These are phyloP conservation scores for Candida wancherniae DNA, from an alignment of 805 yeast species.

Conservation along the genomic window DNA sequence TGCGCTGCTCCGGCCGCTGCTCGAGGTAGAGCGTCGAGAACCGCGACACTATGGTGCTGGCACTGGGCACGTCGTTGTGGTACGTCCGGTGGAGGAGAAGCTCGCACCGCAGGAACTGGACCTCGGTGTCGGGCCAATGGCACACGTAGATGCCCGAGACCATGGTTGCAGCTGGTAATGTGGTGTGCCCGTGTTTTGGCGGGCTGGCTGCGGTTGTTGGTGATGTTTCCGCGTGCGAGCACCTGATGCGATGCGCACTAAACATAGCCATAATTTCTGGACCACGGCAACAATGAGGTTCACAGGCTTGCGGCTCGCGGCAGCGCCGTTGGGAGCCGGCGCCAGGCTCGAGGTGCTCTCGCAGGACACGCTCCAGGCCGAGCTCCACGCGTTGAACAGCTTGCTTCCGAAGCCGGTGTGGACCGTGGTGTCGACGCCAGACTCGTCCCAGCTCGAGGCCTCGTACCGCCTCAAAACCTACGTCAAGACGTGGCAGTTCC, in stretches of 20 bases:
- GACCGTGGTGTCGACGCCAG: slow-evolving; percentile 2
- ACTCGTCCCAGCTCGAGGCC: slow-evolving; percentile 22
- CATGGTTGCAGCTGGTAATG: too few species aligned
- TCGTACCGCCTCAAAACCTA: slow-evolving; percentile 44
- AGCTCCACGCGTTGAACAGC: slow-evolving; percentile 46
- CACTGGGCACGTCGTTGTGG: slow-evolving; percentile 28
- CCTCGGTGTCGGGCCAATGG: slow-evolving; percentile 28
- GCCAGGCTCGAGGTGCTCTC: slow-evolving; percentile 8
- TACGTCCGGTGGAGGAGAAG: slow-evolving; percentile 32
- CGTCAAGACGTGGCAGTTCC: slow-evolving; percentile 63
- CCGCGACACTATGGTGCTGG: slow-evolving; percentile 18
- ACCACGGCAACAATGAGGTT: slow-evolving; percentile 1
- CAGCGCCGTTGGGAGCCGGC: too few species aligned
- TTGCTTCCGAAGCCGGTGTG: slow-evolving; percentile 31
- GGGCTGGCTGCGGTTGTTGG: too few species aligned
- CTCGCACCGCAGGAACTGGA: slow-evolving; percentile 23
- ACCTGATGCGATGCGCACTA: too few species aligned
- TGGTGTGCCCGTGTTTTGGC: too few species aligned
- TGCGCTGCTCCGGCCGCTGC: slow-evolving; percentile 9
- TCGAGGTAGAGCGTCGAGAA: slow-evolving; percentile 23
- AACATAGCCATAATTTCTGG: too few species aligned
- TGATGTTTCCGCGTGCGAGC: too few species aligned
- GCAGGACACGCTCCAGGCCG: slow-evolving; percentile 3
- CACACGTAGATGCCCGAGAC: slow-evolving; percentile 36
- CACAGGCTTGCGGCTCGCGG: slow-evolving; percentile 1